A percentile compares a stretch with the other conserved stretches of the same genome.
Conservation (phyloP, 176 grass and related monocot genomes). For the Canna indica region DNA sequence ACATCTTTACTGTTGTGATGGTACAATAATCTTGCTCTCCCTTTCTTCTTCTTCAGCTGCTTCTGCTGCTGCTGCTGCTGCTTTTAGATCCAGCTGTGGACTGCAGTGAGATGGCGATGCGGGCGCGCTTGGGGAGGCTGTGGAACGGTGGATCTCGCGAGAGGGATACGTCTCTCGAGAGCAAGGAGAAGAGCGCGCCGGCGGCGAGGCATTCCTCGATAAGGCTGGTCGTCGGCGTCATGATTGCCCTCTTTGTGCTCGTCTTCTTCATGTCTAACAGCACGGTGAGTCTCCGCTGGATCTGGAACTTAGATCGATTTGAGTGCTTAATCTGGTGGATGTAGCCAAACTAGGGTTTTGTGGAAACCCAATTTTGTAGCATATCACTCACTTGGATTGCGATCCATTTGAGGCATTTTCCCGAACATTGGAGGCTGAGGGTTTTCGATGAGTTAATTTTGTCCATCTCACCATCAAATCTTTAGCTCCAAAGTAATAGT, state of each 20-base stretch:
- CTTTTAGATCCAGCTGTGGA: neutral
- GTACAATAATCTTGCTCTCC: neutral
- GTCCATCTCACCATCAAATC: neutral
- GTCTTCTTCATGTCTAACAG: slow-evolving; percentile 4
- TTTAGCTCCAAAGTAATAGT: neutral
- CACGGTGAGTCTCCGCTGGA: slow-evolving; percentile 3
- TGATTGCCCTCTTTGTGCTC: slow-evolving; percentile 1
- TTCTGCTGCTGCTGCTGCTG: neutral
- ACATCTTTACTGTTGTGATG: no score
- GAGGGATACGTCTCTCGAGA: neutral
- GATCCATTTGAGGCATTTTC: no score
- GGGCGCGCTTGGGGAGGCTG: neutral
- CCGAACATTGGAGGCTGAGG: no score
- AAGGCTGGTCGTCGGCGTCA: neutral
- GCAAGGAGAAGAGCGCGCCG: neutral
- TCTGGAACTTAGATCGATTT: neutral
- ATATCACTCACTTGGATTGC: no score
- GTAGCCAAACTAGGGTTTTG: no score
- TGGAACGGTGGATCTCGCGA: neutral
- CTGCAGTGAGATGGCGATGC: neutral
- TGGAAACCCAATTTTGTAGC: no score
- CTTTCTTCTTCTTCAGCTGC: neutral
- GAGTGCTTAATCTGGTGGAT: neutral
- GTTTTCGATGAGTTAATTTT: no score
- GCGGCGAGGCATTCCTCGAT: neutral